These are phyloP conservation scores for Apiospora phragmitis DNA, from an alignment of 2,329 filamentous ascomycete species.

Conservation along the genomic window DNA sequence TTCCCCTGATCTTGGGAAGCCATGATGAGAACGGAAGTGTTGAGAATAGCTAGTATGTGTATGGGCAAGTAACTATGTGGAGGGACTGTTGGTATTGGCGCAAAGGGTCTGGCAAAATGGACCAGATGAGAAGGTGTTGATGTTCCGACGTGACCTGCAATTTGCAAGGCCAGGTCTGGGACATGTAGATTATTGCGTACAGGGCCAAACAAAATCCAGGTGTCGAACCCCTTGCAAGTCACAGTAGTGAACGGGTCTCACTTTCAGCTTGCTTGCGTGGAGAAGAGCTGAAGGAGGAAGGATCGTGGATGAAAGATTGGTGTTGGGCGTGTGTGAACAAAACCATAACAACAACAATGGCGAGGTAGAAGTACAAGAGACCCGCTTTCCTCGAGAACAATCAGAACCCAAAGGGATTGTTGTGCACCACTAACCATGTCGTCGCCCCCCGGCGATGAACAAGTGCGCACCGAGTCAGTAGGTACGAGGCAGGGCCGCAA, in stretches of 20 bases:
- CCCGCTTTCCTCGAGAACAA: background rate
- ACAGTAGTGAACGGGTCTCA: background rate
- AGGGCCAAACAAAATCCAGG: no score
- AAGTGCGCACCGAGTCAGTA: background rate
- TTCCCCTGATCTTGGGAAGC: slow-evolving; percentile 2
- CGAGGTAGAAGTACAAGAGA: background rate
- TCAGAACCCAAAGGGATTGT: background rate
- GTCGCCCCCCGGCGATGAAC: background rate
- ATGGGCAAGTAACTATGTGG: background rate
- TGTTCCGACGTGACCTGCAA: background rate
- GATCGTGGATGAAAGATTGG: background rate
- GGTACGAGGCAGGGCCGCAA: no score
- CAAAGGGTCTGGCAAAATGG: background rate
- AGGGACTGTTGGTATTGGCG: background rate
- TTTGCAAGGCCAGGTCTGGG: background rate
- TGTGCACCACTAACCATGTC: background rate
- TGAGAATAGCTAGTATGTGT: background rate
- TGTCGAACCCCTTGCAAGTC: background rate
- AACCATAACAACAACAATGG: background rate
- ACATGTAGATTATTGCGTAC: no score
- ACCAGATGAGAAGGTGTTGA: background rate
- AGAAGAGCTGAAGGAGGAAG: background rate
- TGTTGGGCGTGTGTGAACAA: background rate
- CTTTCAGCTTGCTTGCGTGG: background rate
- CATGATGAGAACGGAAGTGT: background rate